Base-by-base conservation (phyloP, 768 basidiomycete species). In the Suillus americanus region DNA sequence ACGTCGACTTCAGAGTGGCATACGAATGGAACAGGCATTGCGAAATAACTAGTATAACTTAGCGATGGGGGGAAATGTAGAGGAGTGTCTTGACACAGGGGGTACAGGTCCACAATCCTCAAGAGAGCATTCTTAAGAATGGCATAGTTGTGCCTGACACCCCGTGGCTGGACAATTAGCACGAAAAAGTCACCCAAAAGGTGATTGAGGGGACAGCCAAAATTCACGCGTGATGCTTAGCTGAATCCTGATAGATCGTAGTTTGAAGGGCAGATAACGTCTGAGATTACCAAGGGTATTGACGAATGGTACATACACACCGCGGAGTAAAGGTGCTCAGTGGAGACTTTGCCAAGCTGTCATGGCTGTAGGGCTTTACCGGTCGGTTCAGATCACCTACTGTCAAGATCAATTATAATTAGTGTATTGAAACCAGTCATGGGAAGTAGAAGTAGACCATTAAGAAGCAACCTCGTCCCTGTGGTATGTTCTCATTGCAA, bases 1-100 rank as follows among this genome's bases (percentile, higher is more conserved):
- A 80, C 77, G 61, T 80, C 79, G 35, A 81, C 79, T 51, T 74
- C 61, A 13, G 77, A 77, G 4, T 67, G 65, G 62, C n/a, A 40
- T 37, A 60, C 37, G 13, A 37, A 20, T 5, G 53, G 43, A 3
- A 37, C 53, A 28, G 64, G 65, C 65, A 65, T 65, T 14, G 8
- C 12, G 23, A 61, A 30, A 51, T 0, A 9, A 18, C 8, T 13
- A 9, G 16, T 41, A 23, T 23, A 30, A 23, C 6, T n/a, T 18
- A 28, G 35, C 6, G 16, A 55, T 61, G 38, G 60, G 59, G 60
- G 46, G 33, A 59, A 28, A 35, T 25, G 25, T 59, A 28, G 38
- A 59, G 30, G 16, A 18, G 14, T 10, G 16, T 30, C 53, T 66
- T 64, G 66, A 56, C 65, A 57, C 30, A 54, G 28, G 38, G 6